Conservation (phyloP, 257 asterid species). For the Craterostigma plantagineum region DNA sequence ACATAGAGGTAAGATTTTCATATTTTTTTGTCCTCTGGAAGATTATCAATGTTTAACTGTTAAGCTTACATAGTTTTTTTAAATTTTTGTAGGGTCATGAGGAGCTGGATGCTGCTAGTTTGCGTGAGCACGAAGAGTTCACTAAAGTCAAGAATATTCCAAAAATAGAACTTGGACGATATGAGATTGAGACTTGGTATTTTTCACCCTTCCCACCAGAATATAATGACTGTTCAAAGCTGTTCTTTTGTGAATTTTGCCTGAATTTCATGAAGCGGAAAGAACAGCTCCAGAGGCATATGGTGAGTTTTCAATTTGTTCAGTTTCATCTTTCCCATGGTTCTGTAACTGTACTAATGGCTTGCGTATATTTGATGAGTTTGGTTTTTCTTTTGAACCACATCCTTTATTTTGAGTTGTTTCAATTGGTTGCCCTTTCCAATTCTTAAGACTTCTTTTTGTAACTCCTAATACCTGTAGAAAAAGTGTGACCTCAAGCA, state of each 20-base stretch:
- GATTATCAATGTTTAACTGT: background rate
- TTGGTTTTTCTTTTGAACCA: background rate
- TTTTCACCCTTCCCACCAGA: slow-evolving; percentile 98
- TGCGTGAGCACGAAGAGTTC: slow-evolving; percentile 93
- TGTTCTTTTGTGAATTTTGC: slow-evolving; percentile 91
- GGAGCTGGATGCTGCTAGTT: slow-evolving; percentile 98
- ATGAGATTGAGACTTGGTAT: slow-evolving; percentile 98
- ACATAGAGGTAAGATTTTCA: slow-evolving; percentile 51
- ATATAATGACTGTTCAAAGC: slow-evolving; percentile 80
- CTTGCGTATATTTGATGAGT: background rate
- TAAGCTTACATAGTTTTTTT: background rate
- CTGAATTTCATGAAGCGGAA: slow-evolving; percentile 95
- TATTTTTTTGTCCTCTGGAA: too few relatives aligned
- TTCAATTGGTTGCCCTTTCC: too few relatives aligned
- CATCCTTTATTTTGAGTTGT: too few relatives aligned
- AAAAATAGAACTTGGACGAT: slow-evolving; percentile 90
- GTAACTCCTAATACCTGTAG: slow-evolving; percentile 18
- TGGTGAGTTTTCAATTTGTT: slow-evolving; percentile 58
- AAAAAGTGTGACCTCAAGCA: slow-evolving; percentile 88
- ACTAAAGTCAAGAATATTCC: slow-evolving; percentile 89
- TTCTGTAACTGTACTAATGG: background rate
- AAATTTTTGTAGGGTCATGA: slow-evolving; percentile 63
- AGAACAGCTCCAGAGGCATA: slow-evolving; percentile 96
- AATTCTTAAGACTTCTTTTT: too few relatives aligned
- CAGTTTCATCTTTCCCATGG: background rate